A percentile compares a stretch with the other conserved stretches of the same genome.
phyloP scores from a whole-genome alignment of 371 early-diverging fungal genomes.

The Chytridium lagenaria region DNA sequence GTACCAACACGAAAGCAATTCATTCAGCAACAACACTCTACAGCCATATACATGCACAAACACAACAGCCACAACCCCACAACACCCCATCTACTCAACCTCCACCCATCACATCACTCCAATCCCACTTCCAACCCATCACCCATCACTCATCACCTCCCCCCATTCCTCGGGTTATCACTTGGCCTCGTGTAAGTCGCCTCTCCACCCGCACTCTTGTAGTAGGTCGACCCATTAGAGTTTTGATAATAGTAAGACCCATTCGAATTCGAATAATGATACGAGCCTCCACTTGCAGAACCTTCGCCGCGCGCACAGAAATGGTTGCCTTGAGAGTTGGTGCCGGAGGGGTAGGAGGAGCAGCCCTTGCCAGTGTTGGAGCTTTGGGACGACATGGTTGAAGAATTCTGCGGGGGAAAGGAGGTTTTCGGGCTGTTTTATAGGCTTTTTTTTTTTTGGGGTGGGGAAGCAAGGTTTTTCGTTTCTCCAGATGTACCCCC shows the following conservation, averaged over 20 bases:
- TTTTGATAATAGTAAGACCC: constrained; percentile 2
- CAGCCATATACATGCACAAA: too few species aligned
- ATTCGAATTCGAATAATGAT: neutral
- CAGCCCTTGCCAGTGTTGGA: neutral
- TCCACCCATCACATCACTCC: neutral
- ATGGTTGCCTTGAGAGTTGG: constrained; percentile 12
- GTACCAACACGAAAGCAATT: too few species aligned
- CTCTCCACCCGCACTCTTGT: neutral
- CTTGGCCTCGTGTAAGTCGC: neutral
- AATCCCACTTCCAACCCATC: neutral
- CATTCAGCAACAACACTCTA: too few species aligned
- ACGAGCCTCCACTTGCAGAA: neutral
- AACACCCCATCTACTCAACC: neutral
- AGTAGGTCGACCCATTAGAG: constrained; percentile 7
- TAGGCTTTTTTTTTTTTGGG: too few species aligned
- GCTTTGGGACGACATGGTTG: constrained; percentile 3
- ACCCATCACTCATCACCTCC: neutral
- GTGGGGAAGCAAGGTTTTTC: too few species aligned
- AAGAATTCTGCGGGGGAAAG: too few species aligned
- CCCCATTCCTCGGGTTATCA: neutral
- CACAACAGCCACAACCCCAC: neutral
- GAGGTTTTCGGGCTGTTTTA: too few species aligned
- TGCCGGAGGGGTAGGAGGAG: neutral
- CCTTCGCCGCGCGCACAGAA: neutral
- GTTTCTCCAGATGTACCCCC: too few species aligned